A percentile compares a stretch with the other conserved stretches of the same genome.
Evolutionary conservation across 495 filamentous ascomycete species (phyloP).

Genomic region (Antarctomyces pellizariae): DNA sequence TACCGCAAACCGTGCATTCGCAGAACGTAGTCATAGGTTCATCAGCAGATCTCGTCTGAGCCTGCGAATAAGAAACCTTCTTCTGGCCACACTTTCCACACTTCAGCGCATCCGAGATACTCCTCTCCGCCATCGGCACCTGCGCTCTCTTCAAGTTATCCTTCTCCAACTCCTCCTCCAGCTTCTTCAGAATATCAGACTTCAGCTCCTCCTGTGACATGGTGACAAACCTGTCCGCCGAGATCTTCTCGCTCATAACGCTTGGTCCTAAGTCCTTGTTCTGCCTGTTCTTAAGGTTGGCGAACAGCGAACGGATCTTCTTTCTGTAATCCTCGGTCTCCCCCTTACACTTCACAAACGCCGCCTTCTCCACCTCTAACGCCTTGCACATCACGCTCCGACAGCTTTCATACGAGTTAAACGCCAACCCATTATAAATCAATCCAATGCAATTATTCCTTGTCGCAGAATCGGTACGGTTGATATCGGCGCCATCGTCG

Average conservation of each 20-base stretch:
- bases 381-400: slow-evolving; percentile 41
- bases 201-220: slow-evolving; percentile 61
- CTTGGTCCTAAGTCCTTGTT: slow-evolving; percentile 52
- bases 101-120: slow-evolving; percentile 61
- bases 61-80: slow-evolving; percentile 86
- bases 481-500: slow-evolving; percentile 49
- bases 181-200: slow-evolving; percentile 39
- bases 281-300: slow-evolving; percentile 80
- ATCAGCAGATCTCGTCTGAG: slow-evolving; percentile 87
- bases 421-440: slow-evolving; percentile 64
- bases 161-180: slow-evolving; percentile 47
- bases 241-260: slow-evolving; percentile 50
- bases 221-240: slow-evolving; percentile 44
- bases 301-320: slow-evolving; percentile 77
- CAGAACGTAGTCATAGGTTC: slow-evolving; percentile 77
- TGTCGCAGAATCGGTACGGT: slow-evolving; percentile 40
- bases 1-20: slow-evolving; percentile 50
- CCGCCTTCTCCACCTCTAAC: slow-evolving; percentile 47
- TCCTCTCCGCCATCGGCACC: slow-evolving; percentile 72
- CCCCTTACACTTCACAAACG: slow-evolving; percentile 35
- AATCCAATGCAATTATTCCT: slow-evolving; percentile 73
- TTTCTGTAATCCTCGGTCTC: slow-evolving; percentile 52
- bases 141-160: slow-evolving; percentile 92
- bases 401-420: slow-evolving; percentile 29
- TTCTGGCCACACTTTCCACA: slow-evolving; percentile 79